These are phyloP conservation scores for Leccinum broughii DNA, from an alignment of 768 basidiomycete species.

Conservation along the genomic window DNA sequence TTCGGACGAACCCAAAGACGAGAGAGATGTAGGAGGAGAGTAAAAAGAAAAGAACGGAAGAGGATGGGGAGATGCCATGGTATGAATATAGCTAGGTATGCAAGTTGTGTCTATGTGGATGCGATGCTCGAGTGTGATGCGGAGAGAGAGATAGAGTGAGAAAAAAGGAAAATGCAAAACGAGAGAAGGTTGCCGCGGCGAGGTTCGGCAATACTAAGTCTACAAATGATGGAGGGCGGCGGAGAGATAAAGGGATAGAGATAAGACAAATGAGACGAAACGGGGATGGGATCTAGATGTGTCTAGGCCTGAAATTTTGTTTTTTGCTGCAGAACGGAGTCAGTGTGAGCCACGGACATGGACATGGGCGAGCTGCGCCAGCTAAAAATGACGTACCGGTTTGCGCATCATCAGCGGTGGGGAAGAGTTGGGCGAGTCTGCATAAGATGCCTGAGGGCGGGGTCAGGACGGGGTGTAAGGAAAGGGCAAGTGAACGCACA, in stretches of 20 bases:
- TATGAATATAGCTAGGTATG: constrained; percentile 39
- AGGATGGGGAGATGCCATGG: constrained; percentile 29
- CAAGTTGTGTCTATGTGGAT: constrained; percentile 32
- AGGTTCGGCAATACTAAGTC: constrained; percentile 19
- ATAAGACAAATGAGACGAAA: constrained; percentile 1
- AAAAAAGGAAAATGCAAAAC: constrained; percentile 13
- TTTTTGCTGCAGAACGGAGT: constrained; percentile 24
- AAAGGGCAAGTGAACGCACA: constrained; percentile 31
- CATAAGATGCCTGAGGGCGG: constrained; percentile 35
- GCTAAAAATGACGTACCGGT: constrained; percentile 37
- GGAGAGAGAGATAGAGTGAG: not conserved
- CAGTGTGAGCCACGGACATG: constrained; percentile 1
- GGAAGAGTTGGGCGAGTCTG: constrained; percentile 40
- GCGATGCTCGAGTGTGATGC: constrained; percentile 26
- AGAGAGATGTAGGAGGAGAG: constrained; percentile 4
- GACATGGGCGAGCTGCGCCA: not conserved
- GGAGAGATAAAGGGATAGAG: constrained; percentile 4
- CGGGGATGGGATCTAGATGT: constrained; percentile 7
- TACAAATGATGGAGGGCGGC: constrained; percentile 22
- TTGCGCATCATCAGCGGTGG: constrained; percentile 59
- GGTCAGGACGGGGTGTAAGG: constrained; percentile 9
- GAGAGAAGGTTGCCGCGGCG: constrained; percentile 20
- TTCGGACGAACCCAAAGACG: constrained; percentile 18
- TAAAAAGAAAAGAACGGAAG: not conserved
- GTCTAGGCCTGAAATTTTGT: constrained; percentile 37